phyloP scores from a whole-genome alignment of 78 protist genomes.

The Dictyostelium citrinum region DNA sequence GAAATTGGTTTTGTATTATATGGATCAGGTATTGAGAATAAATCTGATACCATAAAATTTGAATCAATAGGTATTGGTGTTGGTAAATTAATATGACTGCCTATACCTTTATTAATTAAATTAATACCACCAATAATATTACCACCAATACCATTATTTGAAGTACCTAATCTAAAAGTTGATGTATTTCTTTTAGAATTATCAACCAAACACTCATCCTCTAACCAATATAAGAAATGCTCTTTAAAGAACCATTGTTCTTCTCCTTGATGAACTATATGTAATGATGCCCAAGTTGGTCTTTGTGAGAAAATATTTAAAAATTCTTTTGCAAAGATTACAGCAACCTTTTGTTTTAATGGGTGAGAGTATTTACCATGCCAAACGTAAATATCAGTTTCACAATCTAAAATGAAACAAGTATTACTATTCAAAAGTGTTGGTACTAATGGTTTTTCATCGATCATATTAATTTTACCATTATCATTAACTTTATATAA shows the following conservation, averaged over 20 bases:
- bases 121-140: neutral
- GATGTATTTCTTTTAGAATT: conserved; percentile 8
- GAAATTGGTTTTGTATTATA: neutral
- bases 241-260: conserved; percentile 73
- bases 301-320: conserved; percentile 54
- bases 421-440: conserved; percentile 55
- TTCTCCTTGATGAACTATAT: conserved; percentile 61
- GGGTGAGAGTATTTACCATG: conserved; percentile 51
- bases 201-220: conserved; percentile 57
- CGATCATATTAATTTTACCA: conserved; percentile 49
- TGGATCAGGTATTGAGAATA: conserved; percentile 4
- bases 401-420: conserved; percentile 65
- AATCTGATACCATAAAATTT: conserved; percentile 6
- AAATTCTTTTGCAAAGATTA: conserved; percentile 67
- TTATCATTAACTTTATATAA: conserved; percentile 51
- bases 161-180: neutral
- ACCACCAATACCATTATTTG: neutral
- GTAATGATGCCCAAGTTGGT: conserved; percentile 61
- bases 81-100: neutral
- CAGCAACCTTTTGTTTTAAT: conserved; percentile 43
- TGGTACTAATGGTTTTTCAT: conserved; percentile 50
- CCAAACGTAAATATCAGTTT: conserved; percentile 72
- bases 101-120: neutral
- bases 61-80: conserved; percentile 51
- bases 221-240: conserved; percentile 66